Percentiles rank a stretch among this genome's conserved stretches.
Evolutionary conservation across 2,329 filamentous ascomycete species (phyloP).

Genomic region (Fusarium torreyae): DNA sequence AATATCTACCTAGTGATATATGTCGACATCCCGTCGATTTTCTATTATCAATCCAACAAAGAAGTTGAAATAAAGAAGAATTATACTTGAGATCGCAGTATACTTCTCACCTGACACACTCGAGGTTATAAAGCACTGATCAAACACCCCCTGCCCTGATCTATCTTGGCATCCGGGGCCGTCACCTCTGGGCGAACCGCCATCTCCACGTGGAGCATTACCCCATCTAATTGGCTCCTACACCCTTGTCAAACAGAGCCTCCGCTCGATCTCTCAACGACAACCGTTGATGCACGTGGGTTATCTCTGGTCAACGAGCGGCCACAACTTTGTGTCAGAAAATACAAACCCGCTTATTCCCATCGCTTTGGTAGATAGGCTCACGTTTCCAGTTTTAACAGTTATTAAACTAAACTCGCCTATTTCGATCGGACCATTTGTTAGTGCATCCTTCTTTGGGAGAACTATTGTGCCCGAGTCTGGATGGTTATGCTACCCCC

Average conservation of each 20-base stretch:
- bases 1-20: too few relatives aligned
- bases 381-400: not conserved
- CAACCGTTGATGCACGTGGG: conserved; percentile 40
- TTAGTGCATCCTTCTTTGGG: not conserved
- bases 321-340: not conserved
- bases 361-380: not conserved
- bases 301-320: conserved; percentile 3
- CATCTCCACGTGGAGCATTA: conserved; percentile 29
- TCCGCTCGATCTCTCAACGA: conserved; percentile 31
- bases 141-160: conserved; percentile 7
- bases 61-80: not conserved
- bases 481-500: not conserved
- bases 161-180: conserved; percentile 31
- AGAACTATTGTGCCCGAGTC: not conserved
- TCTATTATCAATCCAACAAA: not conserved
- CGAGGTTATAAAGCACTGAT: not conserved
- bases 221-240: conserved; percentile 21
- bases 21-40: too few relatives aligned
- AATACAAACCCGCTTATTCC: not conserved
- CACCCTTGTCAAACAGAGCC: conserved; percentile 6
- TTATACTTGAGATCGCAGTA: not conserved
- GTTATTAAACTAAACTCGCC: not conserved
- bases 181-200: conserved; percentile 30
- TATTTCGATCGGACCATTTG: not conserved
- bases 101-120: not conserved